Evolutionary conservation across 1,284 basidiomycete species (phyloP), one percentile per base, ranked within the genome.

Genomic region (Boletus calvinii): DNA sequence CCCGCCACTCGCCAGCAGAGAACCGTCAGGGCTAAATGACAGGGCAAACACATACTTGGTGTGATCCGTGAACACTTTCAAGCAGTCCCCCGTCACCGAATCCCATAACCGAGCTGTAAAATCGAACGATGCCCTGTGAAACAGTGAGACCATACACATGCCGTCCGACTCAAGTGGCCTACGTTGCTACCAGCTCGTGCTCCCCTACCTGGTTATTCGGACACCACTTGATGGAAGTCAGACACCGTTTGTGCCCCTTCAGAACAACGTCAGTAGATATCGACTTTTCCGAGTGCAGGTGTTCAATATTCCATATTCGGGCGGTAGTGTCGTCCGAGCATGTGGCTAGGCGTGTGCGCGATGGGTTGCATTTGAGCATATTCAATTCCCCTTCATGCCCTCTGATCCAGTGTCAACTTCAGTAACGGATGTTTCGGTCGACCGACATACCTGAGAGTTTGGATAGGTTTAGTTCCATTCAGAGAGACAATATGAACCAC

Each of bases 351-450:
- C 79, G 76, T 22, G 85, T 89, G 31, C 77, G 74, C 31, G 78
- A 75, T 12, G 81, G 74, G 56, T 87, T 89, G 62, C 79, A 81
- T 63, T 84, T 85, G 54, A 93, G 78, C 63, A 86, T 83, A 62
- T 91, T 93, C 58, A 93, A 79, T 67, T 93, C 91, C 55, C 84
- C 80, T 24, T 73, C 74, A 59, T 93, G 91, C 0, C 87, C 90
- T 38, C 87, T 90, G 52, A 31, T 47, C 47, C 45, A 39, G 45
- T 6, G 39, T 70, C 30, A 67, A 30, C 20, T 29, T 30, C 18
- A 31, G 31, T 20, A 38, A 34, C 18, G 7, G 2, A 38, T n/a
- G 18, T n/a, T 17, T 43, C 18, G 3, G 17, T 42, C 41, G 20
- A 44, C 29, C 15, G 35, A 72, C 83, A 45, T 60, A 87, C 87